phyloP scores from a whole-genome alignment of 2,329 filamentous ascomycete species.

The Leptographium wingfieldii region DNA sequence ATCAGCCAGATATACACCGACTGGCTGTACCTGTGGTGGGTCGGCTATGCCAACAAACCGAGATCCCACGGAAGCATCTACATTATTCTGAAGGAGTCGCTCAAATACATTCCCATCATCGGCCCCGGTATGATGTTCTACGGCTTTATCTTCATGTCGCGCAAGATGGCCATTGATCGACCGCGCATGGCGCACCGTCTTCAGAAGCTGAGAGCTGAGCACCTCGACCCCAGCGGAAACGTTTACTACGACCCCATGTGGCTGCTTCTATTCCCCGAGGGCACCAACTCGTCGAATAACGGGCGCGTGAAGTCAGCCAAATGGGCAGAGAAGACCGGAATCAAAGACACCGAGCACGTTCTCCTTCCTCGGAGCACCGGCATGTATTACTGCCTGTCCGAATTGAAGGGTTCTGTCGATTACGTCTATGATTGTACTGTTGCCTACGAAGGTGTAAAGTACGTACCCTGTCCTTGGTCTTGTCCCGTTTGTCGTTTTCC shows the following conservation, averaged over 20 bases:
- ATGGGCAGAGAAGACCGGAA: conserved; percentile 66
- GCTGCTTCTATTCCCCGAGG: conserved; percentile 79
- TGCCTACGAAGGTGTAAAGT: conserved; percentile 88
- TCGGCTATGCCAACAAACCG: conserved; percentile 65
- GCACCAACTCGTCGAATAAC: conserved; percentile 65
- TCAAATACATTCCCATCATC: conserved; percentile 69
- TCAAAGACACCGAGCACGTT: conserved; percentile 60
- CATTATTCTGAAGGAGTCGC: conserved; percentile 80
- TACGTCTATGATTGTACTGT: conserved; percentile 91
- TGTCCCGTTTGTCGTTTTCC: neutral
- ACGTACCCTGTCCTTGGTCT: conserved; percentile 29
- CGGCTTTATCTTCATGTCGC: conserved; percentile 83
- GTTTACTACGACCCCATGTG: conserved; percentile 69
- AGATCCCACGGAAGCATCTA: conserved; percentile 76
- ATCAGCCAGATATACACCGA: conserved; percentile 61
- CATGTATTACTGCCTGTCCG: conserved; percentile 64
- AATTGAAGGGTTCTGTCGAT: conserved; percentile 61
- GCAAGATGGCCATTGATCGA: conserved; percentile 74
- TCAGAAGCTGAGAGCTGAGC: conserved; percentile 49
- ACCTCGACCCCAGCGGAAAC: conserved; percentile 39
- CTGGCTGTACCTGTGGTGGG: conserved; percentile 91
- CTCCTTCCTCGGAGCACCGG: conserved; percentile 73
- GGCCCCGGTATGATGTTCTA: conserved; percentile 76
- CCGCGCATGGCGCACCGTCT: conserved; percentile 64
- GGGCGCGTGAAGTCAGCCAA: conserved; percentile 56